A percentile compares a stretch with the other conserved stretches of the same genome.
Conservation (phyloP, 2,329 filamentous ascomycete species). For the Akanthomyces muscarius region DNA sequence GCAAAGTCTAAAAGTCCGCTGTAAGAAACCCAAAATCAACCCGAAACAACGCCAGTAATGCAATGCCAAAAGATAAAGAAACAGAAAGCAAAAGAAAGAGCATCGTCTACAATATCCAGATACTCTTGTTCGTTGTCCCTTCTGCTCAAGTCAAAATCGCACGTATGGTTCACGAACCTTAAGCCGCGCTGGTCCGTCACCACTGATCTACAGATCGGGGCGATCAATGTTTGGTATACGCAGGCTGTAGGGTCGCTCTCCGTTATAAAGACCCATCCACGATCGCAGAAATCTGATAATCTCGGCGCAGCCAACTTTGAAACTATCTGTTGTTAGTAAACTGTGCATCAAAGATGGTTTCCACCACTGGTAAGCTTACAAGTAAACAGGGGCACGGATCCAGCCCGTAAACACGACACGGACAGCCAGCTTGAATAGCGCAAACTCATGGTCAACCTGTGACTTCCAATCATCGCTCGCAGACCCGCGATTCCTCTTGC, state of each 20-base stretch:
- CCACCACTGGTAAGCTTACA: background rate
- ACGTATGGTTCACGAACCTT: background rate
- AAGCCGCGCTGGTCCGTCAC: too few species aligned
- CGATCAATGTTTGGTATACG: conserved; percentile 12
- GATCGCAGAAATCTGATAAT: background rate
- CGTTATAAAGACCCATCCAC: conserved; percentile 14
- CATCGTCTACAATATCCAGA: background rate
- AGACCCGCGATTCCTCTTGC: conserved; percentile 3
- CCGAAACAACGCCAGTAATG: conserved; percentile 12
- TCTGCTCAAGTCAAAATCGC: too few species aligned
- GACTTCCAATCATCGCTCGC: background rate
- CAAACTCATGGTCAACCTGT: conserved; percentile 10
- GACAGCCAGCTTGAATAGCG: conserved; percentile 10
- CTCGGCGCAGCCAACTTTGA: background rate
- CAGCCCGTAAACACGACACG: conserved; percentile 10
- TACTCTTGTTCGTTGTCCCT: too few species aligned
- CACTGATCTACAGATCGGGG: conserved; percentile 3
- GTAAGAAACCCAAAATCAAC: background rate
- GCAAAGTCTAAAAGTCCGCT: conserved; percentile 1
- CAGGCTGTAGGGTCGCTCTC: conserved; percentile 1
- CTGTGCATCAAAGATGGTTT: background rate
- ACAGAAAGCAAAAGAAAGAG: background rate
- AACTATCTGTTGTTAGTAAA: conserved; percentile 2
- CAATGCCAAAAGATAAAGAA: background rate
- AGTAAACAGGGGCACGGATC: conserved; percentile 5